phyloP scores from a whole-genome alignment of 2,329 filamentous ascomycete species.

The Ilyonectria sp. region DNA sequence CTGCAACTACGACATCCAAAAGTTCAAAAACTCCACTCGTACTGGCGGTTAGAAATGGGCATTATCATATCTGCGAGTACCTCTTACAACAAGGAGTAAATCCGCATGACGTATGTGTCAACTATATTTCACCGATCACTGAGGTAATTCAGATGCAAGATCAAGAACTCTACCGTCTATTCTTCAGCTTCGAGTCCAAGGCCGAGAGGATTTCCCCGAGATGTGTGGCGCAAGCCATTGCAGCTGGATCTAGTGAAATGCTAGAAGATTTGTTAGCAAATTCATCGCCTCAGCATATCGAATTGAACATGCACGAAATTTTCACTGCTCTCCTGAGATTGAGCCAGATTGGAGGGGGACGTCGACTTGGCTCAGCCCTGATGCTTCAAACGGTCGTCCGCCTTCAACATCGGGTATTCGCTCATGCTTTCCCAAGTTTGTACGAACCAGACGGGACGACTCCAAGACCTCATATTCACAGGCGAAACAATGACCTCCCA shows the following conservation, averaged over 20 bases:
- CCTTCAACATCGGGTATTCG: not conserved
- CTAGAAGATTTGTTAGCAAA: not conserved
- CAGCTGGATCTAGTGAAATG: not conserved
- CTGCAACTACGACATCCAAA: accelerated
- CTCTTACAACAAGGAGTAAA: not conserved
- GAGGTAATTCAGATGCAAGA: not conserved
- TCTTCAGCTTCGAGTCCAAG: not conserved
- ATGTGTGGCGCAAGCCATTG: not conserved
- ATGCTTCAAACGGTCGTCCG: not conserved
- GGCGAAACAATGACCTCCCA: not conserved
- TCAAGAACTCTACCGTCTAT: not conserved
- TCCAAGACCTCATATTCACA: not conserved
- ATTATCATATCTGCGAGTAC: not conserved
- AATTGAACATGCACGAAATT: not conserved
- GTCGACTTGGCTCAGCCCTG: not conserved
- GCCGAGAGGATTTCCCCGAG: not conserved
- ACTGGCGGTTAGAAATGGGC: not conserved
- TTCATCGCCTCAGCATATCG: not conserved
- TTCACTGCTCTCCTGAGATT: not conserved
- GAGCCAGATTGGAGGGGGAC: not conserved
- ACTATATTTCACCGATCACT: not conserved
- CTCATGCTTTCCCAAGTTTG: not conserved
- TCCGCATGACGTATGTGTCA: accelerated
- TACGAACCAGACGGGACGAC: not conserved
- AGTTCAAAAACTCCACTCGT: not conserved